These are phyloP conservation scores for Microsporum audouinii DNA, from an alignment of 2,329 filamentous ascomycete genomes.

Conservation along the genomic window DNA sequence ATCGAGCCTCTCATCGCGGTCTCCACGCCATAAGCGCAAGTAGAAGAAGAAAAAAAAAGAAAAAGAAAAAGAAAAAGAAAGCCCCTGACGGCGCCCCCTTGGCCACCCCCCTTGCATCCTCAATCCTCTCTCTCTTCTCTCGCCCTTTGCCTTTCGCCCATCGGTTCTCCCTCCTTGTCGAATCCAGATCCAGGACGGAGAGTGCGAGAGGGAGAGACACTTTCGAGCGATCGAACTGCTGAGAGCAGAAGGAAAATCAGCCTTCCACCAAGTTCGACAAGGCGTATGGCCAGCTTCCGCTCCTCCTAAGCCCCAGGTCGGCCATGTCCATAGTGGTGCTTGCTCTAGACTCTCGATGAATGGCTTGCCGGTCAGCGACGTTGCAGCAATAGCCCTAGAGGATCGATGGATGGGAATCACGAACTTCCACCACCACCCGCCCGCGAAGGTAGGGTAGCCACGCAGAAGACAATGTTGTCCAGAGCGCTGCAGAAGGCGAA, in stretches of 20 bases:
- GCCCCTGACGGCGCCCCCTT: background rate
- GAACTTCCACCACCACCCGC: background rate
- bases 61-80: background rate
- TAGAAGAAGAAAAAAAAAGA: background rate
- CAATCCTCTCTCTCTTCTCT: background rate
- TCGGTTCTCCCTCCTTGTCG: too few species aligned
- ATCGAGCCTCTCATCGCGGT: background rate
- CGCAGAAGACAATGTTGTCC: slow-evolving; percentile 94
- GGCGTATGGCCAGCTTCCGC: background rate
- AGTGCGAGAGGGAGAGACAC: too few species aligned
- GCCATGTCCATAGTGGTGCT: background rate
- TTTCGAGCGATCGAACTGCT: too few species aligned
- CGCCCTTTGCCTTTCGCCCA: background rate
- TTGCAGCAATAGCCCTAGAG: background rate
- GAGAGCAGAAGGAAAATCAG: background rate
- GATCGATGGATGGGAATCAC: background rate
- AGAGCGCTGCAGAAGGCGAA: slow-evolving; percentile 91
- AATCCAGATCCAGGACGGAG: too few species aligned
- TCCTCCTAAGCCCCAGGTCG: background rate
- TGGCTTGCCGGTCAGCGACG: background rate
- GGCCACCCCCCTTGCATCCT: background rate
- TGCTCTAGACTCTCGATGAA: background rate
- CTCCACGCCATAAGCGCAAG: background rate
- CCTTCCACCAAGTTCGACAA: background rate
- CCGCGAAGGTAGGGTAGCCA: slow-evolving; percentile 37